Evolutionary conservation across 1,284 basidiomycete genomes (phyloP).

Genomic region (Puccinia horiana): DNA sequence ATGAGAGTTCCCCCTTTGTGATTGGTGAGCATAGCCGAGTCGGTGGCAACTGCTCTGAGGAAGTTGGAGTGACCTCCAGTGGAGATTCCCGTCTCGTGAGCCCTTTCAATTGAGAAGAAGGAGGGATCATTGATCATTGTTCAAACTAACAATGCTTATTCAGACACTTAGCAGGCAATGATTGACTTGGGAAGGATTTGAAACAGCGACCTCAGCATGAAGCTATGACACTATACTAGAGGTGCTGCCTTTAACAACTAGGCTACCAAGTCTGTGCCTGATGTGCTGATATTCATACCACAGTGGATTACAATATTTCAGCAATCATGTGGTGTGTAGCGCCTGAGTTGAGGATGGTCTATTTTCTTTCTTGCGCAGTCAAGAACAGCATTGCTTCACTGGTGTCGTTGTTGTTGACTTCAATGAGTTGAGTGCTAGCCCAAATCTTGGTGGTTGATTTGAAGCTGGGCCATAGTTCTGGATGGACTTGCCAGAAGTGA

Average conservation of each 20-base stretch:
- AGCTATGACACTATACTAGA: no score
- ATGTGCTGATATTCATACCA: no score
- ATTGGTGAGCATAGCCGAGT: background rate
- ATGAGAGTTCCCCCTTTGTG: background rate
- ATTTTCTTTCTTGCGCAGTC: background rate
- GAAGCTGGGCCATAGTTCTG: background rate
- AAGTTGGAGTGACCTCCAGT: background rate
- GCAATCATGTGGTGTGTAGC: background rate
- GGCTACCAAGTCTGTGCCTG: no score
- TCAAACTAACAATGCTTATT: no score
- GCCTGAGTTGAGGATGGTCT: background rate
- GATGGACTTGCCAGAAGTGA: background rate
- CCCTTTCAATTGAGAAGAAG: background rate
- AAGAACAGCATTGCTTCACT: background rate
- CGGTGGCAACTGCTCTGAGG: background rate
- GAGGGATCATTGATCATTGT: background rate
- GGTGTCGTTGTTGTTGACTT: background rate
- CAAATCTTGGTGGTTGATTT: background rate
- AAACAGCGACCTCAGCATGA: no score
- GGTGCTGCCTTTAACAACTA: no score
- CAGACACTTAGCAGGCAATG: no score
- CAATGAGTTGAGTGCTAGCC: background rate
- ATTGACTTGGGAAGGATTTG: no score
- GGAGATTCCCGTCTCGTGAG: no score
- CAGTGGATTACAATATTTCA: no score